Evolutionary conservation across 106 monocot genomes (phyloP).

Genomic region (Dactylorhiza incarnata): DNA sequence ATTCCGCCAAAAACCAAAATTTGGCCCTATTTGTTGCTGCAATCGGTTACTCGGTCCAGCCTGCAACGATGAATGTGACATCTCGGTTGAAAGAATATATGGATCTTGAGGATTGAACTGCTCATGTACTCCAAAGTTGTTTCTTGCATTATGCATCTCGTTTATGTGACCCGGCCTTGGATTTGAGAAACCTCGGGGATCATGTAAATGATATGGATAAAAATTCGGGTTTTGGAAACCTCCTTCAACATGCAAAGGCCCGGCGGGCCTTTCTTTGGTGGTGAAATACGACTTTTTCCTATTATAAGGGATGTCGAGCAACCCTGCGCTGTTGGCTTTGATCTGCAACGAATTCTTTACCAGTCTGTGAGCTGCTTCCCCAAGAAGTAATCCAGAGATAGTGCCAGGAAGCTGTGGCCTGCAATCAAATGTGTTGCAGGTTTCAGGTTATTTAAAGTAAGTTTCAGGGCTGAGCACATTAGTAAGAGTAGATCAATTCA

Average conservation of each 20-base stretch:
- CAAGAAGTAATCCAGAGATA: constrained; percentile 57
- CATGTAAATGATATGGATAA: neutral
- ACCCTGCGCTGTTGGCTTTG: constrained; percentile 28
- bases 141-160: constrained; percentile 20
- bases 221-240: constrained; percentile 19
- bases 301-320: constrained; percentile 24
- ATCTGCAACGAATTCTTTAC: constrained; percentile 74
- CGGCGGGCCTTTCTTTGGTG: constrained; percentile 32
- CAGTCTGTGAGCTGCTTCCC: constrained; percentile 83
- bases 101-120: constrained; percentile 18
- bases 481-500: neutral
- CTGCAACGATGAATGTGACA: constrained; percentile 36
- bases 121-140: constrained; percentile 29
- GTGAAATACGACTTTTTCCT: constrained; percentile 17
- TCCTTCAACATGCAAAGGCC: constrained; percentile 39
- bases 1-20: constrained; percentile 21
- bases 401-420: constrained; percentile 76
- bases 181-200: constrained; percentile 16
- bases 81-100: constrained; percentile 19
- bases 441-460: neutral
- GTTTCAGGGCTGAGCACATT: neutral
- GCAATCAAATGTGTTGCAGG: constrained; percentile 16
- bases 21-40: constrained; percentile 8
- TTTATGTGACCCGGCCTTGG: constrained; percentile 14
- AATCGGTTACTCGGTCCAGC: constrained; percentile 11